These are phyloP conservation scores for Otatea glauca DNA, from an alignment of 176 grass and related monocot genomes.

Conservation along the genomic window DNA sequence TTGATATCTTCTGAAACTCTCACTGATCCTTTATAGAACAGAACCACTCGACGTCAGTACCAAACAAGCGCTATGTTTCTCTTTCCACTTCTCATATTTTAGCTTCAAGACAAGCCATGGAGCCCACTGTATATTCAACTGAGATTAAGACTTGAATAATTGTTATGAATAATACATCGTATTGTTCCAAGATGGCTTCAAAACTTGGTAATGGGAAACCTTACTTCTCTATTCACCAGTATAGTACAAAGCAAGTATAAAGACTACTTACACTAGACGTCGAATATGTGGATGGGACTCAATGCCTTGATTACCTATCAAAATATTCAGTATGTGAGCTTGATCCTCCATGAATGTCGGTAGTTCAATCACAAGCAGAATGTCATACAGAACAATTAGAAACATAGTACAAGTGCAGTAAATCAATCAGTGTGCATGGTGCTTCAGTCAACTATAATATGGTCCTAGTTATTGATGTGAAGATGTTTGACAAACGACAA, in stretches of 20 bases:
- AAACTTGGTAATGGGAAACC: background rate
- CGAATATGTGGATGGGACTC: slow-evolving; percentile 93
- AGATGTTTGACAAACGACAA: background rate
- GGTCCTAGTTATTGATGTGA: background rate
- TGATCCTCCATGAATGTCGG: background rate
- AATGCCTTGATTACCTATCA: slow-evolving; percentile 90
- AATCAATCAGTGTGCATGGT: background rate
- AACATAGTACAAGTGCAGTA: background rate
- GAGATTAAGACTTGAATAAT: background rate
- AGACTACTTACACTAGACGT: slow-evolving; percentile 80
- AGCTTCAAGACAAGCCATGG: background rate
- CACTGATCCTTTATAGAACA: background rate
- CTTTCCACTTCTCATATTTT: slow-evolving; percentile 7
- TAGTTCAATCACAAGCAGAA: slow-evolving; percentile 10
- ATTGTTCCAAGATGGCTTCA: background rate
- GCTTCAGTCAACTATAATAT: background rate
- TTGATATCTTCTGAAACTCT: background rate
- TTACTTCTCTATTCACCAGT: background rate
- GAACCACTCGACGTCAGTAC: background rate
- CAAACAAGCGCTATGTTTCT: background rate
- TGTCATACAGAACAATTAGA: background rate
- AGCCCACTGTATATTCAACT: background rate
- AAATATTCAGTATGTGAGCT: slow-evolving; percentile 40
- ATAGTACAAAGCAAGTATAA: background rate
- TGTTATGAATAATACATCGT: background rate